Evolutionary conservation across 2,329 filamentous ascomycete genomes (phyloP), one percentile per base, ranked within the genome.

Genomic region (Aspergillus alliaceus): DNA sequence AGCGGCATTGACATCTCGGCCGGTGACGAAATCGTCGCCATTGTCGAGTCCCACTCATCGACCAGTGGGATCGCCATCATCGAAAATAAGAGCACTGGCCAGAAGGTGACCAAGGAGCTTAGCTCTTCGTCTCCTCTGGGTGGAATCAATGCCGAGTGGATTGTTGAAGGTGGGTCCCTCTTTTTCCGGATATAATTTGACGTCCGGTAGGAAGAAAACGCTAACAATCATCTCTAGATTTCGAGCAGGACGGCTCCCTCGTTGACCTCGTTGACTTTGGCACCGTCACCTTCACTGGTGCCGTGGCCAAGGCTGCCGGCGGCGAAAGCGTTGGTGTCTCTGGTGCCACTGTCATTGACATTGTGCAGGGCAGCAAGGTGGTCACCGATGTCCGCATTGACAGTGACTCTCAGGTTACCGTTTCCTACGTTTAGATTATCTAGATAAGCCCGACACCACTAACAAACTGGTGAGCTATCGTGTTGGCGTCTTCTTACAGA

Each of bases 131-230:
- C 44, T 8, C 34, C 56, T 15, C 77, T 86, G 3, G 83, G 82
- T 72, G 75, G 82, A 70, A 78, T 75, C 61, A 84, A 84, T 54
- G 84, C 83, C n/a, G 84, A 86, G 69, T 86, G 84, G 83, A 85
- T 86, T 11, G 58, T 65, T 7, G 63, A 65, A 53, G 44, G 44
- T 48, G 12, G 18, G 25, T 9, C 6, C 20, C 18, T 12, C 8
- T 7, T 1, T 1, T n/a, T 31, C 25, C 15, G 5, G 42, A 31
- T 29, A 15, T 2, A 24, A n/a, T 2, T 44, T 34, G 9, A 9
- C 5, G 1, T 22, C 6, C 11, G 18, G 3, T 20, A 8, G 14
- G 25, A 15, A 2, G 7, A 9, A 18, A 9, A 3, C 2, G 39
- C 44, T 31, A 47, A 47, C 27, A 15, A 20, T 31, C 18, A 8